Conservation (phyloP, 257 asterid genomes). For the Prunella vulgaris region DNA sequence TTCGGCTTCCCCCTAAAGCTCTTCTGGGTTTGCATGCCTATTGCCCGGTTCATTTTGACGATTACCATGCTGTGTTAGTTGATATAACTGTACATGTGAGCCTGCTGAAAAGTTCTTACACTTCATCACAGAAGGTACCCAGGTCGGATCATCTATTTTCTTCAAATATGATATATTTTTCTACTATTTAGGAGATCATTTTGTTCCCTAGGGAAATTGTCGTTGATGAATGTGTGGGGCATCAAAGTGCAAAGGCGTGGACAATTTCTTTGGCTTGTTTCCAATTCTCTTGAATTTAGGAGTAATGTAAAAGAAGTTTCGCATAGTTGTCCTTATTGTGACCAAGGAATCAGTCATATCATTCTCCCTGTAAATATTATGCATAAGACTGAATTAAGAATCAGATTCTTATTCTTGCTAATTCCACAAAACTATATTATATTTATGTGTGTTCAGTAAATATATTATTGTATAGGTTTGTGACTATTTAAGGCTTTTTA, state of each 20-base stretch:
- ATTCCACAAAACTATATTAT: neutral
- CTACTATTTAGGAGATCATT: constrained; percentile 4
- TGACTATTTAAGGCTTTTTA: neutral
- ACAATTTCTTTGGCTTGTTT: constrained; percentile 1
- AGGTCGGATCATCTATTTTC: constrained; percentile 58
- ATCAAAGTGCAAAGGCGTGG: neutral
- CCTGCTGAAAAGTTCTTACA: constrained; percentile 57
- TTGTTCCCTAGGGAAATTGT: neutral
- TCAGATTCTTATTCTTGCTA: neutral
- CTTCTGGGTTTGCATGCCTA: constrained; percentile 83
- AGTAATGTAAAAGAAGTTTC: neutral
- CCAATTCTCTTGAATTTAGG: neutral
- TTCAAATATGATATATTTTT: constrained; percentile 14
- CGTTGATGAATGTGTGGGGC: neutral
- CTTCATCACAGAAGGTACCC: constrained; percentile 59
- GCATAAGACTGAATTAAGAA: neutral
- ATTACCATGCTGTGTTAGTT: constrained; percentile 76
- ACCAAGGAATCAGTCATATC: neutral
- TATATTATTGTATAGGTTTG: neutral
- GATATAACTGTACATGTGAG: constrained; percentile 68
- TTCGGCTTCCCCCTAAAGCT: constrained; percentile 76
- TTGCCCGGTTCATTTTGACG: constrained; percentile 87
- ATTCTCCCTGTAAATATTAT: neutral
- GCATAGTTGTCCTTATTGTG: neutral
- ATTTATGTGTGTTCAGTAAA: neutral